A percentile compares a stretch with the other conserved stretches of the same genome.
Conservation (phyloP, 331 rosid genomes). For the Stylosanthes scabra region DNA sequence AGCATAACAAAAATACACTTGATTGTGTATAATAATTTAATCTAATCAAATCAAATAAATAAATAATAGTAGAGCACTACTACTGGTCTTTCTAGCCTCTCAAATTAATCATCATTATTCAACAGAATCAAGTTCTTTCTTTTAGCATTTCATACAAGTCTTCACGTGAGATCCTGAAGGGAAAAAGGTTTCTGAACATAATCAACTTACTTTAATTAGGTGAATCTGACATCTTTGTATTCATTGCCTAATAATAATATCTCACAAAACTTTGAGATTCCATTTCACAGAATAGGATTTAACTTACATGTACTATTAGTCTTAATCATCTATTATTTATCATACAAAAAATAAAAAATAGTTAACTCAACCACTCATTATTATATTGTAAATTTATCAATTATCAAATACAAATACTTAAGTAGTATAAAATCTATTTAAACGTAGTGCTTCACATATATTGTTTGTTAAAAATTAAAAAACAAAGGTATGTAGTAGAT, state of each 20-base stretch:
- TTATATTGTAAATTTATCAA: no score
- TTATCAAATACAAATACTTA: no score
- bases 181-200: slow-evolving; percentile 15
- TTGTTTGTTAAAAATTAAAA: no score
- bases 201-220: slow-evolving; percentile 31
- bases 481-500: no score
- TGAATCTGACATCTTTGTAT: slow-evolving; percentile 25
- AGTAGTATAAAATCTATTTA: no score
- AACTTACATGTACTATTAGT: no score
- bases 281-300: neutral
- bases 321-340: no score
- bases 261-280: neutral
- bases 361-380: no score
- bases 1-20: slow-evolving; percentile 24
- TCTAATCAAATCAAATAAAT: slow-evolving; percentile 1
- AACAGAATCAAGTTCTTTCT: slow-evolving; percentile 41
- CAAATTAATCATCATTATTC: slow-evolving; percentile 21
- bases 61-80: slow-evolving; percentile 9
- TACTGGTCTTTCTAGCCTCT: slow-evolving; percentile 12
- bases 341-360: no score
- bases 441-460: no score
- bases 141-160: slow-evolving; percentile 34
- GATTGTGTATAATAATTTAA: neutral
- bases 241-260: neutral
- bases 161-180: slow-evolving; percentile 43